Base-by-base conservation (phyloP, 176 grass and related monocot genomes). In the Avena atlantica region DNA sequence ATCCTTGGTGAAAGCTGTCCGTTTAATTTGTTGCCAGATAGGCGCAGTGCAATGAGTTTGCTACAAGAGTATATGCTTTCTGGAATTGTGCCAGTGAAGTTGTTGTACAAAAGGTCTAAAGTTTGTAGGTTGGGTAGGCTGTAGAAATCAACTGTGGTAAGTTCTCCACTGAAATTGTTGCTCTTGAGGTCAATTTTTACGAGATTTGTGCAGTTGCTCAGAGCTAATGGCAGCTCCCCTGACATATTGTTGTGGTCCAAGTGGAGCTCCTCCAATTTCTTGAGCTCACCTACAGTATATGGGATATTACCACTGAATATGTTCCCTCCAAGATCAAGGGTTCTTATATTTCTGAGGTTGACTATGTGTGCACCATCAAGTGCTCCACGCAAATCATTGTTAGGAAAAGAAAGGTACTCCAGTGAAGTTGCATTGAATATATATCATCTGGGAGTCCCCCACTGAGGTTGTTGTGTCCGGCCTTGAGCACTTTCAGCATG, bases 1-100 rank as follows among this genome's bases (percentile, higher is more conserved):
- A 92, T 25, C 42, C 31, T 0, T 0, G 9, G 0, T 47, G 83
- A 85, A 1, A 92, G 0, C 3, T 86, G 25, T 0, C 90, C 90
- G 0, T 60, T 12, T 0, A 89, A 59, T 0, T 78, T 19, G 5
- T 92, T 89, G 0, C 0, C 0, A 1, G 86, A 55, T 4, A 92
- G 17, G 0, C 83, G 9, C 1, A 89, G 14, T 3, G 83, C 60
- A 19, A 12, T 86, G 0, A 92, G 2, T 2, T 74, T 86, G 8
- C 5, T 78, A 11, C 86, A 92, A 0, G 70, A 81, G 64, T 92
- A 92, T 1, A 92, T 86, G 47, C 70, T 92, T 42, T 55, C 52
- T 55, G 52, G 52, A 55, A 55, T 17, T 55, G 52, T 55, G 52
- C 52, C 52, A 17, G 0, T 82, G 37, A 92, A 89, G 3, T 31